phyloP scores from a whole-genome alignment of 192 early-diverging fungal species.

The Hyaloraphidium curvatum region DNA sequence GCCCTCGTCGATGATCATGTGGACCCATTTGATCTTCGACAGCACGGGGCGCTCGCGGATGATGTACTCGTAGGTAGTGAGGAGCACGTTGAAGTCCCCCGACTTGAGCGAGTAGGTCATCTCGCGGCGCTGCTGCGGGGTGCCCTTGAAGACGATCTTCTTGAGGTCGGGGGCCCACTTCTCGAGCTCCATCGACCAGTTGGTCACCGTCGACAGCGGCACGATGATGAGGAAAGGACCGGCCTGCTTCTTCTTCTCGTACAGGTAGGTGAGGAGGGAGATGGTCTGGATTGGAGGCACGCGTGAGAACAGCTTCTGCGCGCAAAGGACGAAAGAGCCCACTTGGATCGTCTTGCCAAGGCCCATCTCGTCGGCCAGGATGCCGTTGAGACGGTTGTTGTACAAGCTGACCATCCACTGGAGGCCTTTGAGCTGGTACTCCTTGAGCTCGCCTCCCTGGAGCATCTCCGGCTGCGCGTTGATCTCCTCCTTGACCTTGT shows the following conservation, averaged over 20 bases:
- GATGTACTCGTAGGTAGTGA: slow-evolving; percentile 96
- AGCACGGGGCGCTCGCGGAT: slow-evolving; percentile 56
- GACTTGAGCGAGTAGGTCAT: slow-evolving; percentile 46
- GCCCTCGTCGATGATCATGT: slow-evolving; percentile 98
- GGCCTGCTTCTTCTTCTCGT: slow-evolving; percentile 82
- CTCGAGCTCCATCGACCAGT: slow-evolving; percentile 95
- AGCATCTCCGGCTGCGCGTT: slow-evolving; percentile 64
- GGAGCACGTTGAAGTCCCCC: slow-evolving; percentile 76
- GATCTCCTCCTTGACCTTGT: slow-evolving; percentile 65
- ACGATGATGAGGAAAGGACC: slow-evolving; percentile 95
- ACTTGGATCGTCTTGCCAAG: slow-evolving; percentile 38
- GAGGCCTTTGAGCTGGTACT: slow-evolving; percentile 90
- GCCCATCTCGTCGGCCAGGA: slow-evolving; percentile 94
- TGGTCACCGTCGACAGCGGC: slow-evolving; percentile 86
- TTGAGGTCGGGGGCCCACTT: slow-evolving; percentile 84
- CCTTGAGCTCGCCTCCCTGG: slow-evolving; percentile 80
- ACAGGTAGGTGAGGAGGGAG: slow-evolving; percentile 83
- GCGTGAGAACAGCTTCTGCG: not conserved
- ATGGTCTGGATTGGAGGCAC: slow-evolving; percentile 65
- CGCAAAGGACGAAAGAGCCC: not conserved
- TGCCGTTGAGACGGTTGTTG: slow-evolving; percentile 95
- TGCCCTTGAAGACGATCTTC: slow-evolving; percentile 87
- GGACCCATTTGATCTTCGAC: slow-evolving; percentile 83
- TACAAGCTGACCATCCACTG: slow-evolving; percentile 99
- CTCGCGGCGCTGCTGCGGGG: slow-evolving; percentile 45